Base-by-base conservation (phyloP, 2,329 filamentous ascomycete genomes). In the Ascochyta viciae-villosae region DNA sequence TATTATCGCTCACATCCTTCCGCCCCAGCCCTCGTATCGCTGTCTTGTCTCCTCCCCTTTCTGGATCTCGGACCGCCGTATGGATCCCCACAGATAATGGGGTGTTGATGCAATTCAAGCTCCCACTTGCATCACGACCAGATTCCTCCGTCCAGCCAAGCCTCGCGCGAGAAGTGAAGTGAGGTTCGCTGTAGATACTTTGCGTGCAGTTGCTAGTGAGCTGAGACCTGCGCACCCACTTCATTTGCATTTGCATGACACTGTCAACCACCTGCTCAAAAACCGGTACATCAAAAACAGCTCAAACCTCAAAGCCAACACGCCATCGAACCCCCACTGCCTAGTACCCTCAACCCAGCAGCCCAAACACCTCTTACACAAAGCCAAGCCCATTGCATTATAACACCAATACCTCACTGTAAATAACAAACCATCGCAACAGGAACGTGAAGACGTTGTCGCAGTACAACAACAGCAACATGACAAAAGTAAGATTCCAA, bases 11-110 rank as follows among this genome's bases (percentile, higher is more conserved):
- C 29, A 13, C 29, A 38, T 38, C 39, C 33, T 19, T 24, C n/a
- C 8, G 23, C 19, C n/a, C 39, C 10, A 26, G 12, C 29, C 15
- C 44, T 54, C 50, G 50, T 54, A 54, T 37, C 40, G 3, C 7
- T 8, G n/a, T 4, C 53, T 56, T 56, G 53, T 43, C 38, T 47
- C 53, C 53, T 56, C 48, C 53, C 53, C 31, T 39, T 48, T 46
- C 38, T 42, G 42, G 43, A 37, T 16, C n/a, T 38, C n/a, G 37
- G 42, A 43, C 53, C 47, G 47, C 23, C 9, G 5, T 3, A 29
- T 47, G 53, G 13, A 42, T 50, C 53, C 42, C 47, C 53, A 39
- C 47, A 16, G 37, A 42, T 41, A 42, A 46, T 29, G 41, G 41
- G 23, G 10, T 19, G 33, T 47, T 46, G 42, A 33, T 43, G 42